Conservation (phyloP, 225 moss, liverwort and hornwort species). For the Marchantia polymorpha region DNA sequence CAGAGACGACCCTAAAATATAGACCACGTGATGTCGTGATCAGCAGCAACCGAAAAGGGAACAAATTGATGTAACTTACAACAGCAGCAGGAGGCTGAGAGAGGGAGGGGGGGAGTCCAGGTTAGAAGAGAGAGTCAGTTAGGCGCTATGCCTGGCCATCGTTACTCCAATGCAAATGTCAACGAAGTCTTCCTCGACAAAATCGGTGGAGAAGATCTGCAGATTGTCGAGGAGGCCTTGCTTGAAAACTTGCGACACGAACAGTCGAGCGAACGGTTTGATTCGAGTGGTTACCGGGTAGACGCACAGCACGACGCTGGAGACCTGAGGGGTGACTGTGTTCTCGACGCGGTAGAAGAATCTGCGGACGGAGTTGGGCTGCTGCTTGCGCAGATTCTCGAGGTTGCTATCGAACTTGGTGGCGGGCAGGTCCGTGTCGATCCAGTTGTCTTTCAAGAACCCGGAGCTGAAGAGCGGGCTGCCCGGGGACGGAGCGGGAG, state of each 20-base stretch:
- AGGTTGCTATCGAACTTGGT: conserved; percentile 76
- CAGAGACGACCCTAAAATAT: no score
- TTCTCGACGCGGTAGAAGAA: conserved; percentile 90
- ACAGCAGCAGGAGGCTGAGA: no score
- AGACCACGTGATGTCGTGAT: no score
- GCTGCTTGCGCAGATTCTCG: conserved; percentile 61
- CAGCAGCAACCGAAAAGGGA: no score
- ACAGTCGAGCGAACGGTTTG: conserved; percentile 61
- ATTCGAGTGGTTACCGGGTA: conserved; percentile 81
- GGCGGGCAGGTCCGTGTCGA: conserved; percentile 83
- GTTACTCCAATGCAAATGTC: conserved; percentile 89
- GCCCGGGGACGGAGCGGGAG: conserved; percentile 64
- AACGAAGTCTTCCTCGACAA: conserved; percentile 64
- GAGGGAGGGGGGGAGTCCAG: no score
- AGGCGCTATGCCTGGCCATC: conserved; percentile 17
- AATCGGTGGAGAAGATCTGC: conserved; percentile 83
- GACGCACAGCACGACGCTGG: conserved; percentile 64
- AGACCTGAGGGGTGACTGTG: conserved; percentile 71
- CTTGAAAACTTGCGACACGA: conserved; percentile 68
- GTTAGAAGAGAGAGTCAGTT: not conserved
- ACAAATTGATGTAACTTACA: no score
- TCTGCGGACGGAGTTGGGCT: conserved; percentile 49
- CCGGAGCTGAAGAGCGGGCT: conserved; percentile 79
- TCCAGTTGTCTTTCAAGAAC: conserved; percentile 88
- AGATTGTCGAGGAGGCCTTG: conserved; percentile 54